Evolutionary conservation across 192 early-diverging fungal species (phyloP).

Genomic region (Cetraspora pellucida): DNA sequence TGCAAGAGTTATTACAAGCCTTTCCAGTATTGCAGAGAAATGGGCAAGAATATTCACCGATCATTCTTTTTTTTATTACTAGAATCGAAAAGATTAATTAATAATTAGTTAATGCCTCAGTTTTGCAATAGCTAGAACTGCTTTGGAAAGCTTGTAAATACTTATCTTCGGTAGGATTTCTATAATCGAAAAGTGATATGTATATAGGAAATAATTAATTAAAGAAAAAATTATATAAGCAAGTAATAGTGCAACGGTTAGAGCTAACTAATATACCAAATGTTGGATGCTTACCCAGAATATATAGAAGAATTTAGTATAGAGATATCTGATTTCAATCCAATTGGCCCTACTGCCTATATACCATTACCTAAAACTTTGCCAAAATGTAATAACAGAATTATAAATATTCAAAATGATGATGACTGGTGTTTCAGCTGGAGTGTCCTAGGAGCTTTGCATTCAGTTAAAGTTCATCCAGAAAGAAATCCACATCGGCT

Average conservation of each 20-base stretch:
- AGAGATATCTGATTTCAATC: not conserved
- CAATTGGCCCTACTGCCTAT: not conserved
- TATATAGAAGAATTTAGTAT: constrained; percentile 26
- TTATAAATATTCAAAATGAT: constrained; percentile 27
- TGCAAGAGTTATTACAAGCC: not conserved
- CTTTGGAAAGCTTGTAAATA: no score
- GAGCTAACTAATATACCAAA: constrained; percentile 17
- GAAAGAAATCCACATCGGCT: constrained; percentile 22
- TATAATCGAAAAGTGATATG: not conserved
- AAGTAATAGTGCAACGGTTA: not conserved
- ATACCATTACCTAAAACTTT: constrained; percentile 5
- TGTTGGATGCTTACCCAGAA: constrained; percentile 15
- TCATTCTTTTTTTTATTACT: not conserved
- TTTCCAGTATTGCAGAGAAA: not conserved
- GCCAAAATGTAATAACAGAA: constrained; percentile 15
- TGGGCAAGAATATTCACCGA: not conserved
- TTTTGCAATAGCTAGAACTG: not conserved
- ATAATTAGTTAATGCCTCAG: not conserved
- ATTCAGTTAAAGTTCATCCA: constrained; percentile 17
- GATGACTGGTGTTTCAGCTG: constrained; percentile 22
- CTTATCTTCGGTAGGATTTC: no score
- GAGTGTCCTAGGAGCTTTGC: constrained; percentile 13
- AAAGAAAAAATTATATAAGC: not conserved
- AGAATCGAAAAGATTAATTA: not conserved
- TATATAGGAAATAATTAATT: not conserved